A percentile compares a stretch with the other conserved stretches of the same genome.
Evolutionary conservation across 805 yeast genomes (phyloP).

Genomic region (Hanseniaspora nectarophila): DNA sequence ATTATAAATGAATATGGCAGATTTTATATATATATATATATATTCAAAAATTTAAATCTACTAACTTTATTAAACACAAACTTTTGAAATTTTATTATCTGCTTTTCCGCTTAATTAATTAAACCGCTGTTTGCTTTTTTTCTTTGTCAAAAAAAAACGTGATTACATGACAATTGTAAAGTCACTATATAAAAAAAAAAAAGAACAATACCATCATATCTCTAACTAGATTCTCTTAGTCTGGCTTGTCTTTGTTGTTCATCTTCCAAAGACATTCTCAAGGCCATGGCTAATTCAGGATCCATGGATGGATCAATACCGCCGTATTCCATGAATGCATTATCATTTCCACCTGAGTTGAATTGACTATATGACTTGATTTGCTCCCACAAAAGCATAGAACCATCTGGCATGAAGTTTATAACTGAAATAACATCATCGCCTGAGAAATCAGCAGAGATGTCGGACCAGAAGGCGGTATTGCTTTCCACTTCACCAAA

Average conservation of each 20-base stretch:
- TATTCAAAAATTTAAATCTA: neutral
- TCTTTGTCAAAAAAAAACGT: too few relatives aligned
- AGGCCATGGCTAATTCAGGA: slow-evolving; percentile 92
- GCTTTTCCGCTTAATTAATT: neutral
- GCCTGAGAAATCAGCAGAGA: slow-evolving; percentile 33
- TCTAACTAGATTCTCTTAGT: slow-evolving; percentile 30
- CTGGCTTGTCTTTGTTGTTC: slow-evolving; percentile 86
- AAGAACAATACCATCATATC: neutral
- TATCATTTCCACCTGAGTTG: slow-evolving; percentile 58
- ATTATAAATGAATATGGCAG: too few relatives aligned
- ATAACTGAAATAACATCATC: slow-evolving; percentile 73
- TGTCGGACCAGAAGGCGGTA: slow-evolving; percentile 60
- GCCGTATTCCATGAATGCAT: slow-evolving; percentile 50
- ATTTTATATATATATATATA: neutral
- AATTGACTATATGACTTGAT: slow-evolving; percentile 38
- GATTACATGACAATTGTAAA: too few relatives aligned
- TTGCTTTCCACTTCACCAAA: slow-evolving; percentile 82
- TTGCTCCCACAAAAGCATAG: slow-evolving; percentile 69
- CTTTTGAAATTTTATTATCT: neutral
- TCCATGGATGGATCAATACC: slow-evolving; percentile 80
- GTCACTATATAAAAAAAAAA: too few relatives aligned
- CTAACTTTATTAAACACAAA: neutral
- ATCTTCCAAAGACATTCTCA: slow-evolving; percentile 87
- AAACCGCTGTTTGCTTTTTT: too few relatives aligned
- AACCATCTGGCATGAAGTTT: slow-evolving; percentile 71